Evolutionary conservation across 1,284 basidiomycete genomes (phyloP), one percentile per base, ranked within the genome.

Genomic region (Rhodotorula sp.): DNA sequence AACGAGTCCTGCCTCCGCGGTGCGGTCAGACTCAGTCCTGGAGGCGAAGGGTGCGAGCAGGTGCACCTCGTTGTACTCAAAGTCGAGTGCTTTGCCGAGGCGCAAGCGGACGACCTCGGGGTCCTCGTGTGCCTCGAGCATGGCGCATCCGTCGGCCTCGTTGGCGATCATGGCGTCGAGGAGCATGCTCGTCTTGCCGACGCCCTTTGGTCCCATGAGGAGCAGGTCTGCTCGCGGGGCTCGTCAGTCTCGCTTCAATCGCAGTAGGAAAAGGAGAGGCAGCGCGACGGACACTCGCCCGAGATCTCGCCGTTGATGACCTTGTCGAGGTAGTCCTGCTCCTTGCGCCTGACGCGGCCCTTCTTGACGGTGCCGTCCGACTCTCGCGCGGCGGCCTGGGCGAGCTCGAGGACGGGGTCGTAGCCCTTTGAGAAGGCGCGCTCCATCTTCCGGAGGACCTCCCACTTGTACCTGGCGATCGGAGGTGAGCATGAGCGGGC

Each of bases 31-130:
- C 51, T 13, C 15, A 15, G 3, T 22, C 7, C 12, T 19, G 25
- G 1, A 25, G 9, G 22, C 9, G 4, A 3, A 48, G 9, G 21
- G 8, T 88, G 88, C 22, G 13, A 51, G 21, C 1, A 3, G 17
- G n/a, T 34, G 10, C 3, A 91, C 91, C 81, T 94, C 91, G 75
- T 89, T 87, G 82, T 85, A 91, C 79, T 92, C 91, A 77, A 87
- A 91, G 77, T 91, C 90, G 59, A 91, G 79, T 4, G 83, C 88
- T 80, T 92, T 92, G 56, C 91, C 92, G 27, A 94, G 84, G 56
- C 91, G 86, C 50, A 93, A 84, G 62, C 91, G 86, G 59, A 78
- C 73, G 17, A 76, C 71, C 32, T 79, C 78, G 27, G 77, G 74
- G 63, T 79, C 79, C 55, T 79, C 78, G 57, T 79, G 79, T 21